Base-by-base conservation (phyloP, 129 eudicot genomes). In the Escallonia herrerae region DNA sequence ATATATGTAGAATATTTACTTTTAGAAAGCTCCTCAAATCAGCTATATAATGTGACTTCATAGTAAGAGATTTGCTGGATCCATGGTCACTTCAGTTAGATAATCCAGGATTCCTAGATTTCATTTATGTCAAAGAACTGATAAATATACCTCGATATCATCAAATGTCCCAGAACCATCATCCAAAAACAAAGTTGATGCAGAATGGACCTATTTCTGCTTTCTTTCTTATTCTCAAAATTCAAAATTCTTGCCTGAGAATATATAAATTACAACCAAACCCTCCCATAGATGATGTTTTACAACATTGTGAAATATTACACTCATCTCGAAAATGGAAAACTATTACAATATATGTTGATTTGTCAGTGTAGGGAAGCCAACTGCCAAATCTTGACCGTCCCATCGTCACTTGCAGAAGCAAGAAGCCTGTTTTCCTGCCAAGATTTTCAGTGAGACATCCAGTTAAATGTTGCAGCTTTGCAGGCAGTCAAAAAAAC, bases 371-470 rank as follows among this genome's bases (percentile, higher is more conserved):
- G 38, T 12, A 63, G 6, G n/a, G 91, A 52, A 47, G 56, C 80
- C 71, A 89, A 54, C 69, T 86, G 82, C 99, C 99, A 89, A 51
- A 94, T 86, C 86, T 94, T 94, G 65, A 89, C 66, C 7, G 88
- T 82, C 51, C 93, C 90, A 64, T 94, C 99, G 70, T 94, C 99
- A 76, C 99, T 89, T 37, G 95, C 87, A 39, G 99, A 94, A 50
- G 99, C 99, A 65, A 94, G 90, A 56, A 81, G 84, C 76, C 59
- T 66, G 43, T 59, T 70, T 9, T 74, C 93, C 99, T 94, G 86
- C 58, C 60, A 73, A 9, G 43, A 40, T 8, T 60, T 42, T 53
- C 42, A 59, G 37, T 47, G 45, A 56, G 37, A 7, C 43, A 8
- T 5, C 8, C 3, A 6, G 3, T 33, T 3, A 56, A 39, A 58